A percentile compares a stretch with the other conserved stretches of the same genome.
Conservation (phyloP, 371 early-diverging fungal species). For the Homolaphlyctis polyrhiza region DNA sequence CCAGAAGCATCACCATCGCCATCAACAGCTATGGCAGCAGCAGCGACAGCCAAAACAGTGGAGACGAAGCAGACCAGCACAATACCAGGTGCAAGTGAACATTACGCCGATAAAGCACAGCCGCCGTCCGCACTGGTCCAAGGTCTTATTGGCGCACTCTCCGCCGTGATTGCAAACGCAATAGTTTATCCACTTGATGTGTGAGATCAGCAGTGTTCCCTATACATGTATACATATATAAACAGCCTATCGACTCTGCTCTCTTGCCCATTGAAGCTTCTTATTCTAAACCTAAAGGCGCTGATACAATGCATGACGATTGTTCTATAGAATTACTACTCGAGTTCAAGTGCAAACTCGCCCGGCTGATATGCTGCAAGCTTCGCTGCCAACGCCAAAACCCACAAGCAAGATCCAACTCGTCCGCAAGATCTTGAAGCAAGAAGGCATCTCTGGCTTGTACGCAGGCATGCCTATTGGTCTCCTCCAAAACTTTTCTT, state of each 20-base stretch:
- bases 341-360: conserved; percentile 92
- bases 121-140: conserved; percentile 19
- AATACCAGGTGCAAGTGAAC: too few species aligned
- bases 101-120: background rate
- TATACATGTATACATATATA: too few species aligned
- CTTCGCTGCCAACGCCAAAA: conserved; percentile 20
- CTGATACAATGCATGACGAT: too few species aligned
- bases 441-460: conserved; percentile 86
- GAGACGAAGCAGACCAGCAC: too few species aligned
- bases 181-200: conserved; percentile 93
- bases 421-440: conserved; percentile 68
- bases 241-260: too few species aligned
- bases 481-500: conserved; percentile 72
- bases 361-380: conserved; percentile 34
- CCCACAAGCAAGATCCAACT: conserved; percentile 75
- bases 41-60: too few species aligned
- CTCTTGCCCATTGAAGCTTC: too few species aligned
- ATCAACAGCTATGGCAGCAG: too few species aligned
- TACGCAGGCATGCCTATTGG: conserved; percentile 90
- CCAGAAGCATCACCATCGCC: too few species aligned
- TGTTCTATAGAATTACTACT: conserved; percentile 88
- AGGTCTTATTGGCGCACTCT: conserved; percentile 85
- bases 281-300: too few species aligned
- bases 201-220: conserved; percentile 57
- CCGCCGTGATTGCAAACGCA: conserved; percentile 85